A percentile compares a stretch with the other conserved stretches of the same genome.
These are phyloP conservation scores for Hymenoscyphus linearis DNA, from an alignment of 2,329 filamentous ascomycete species.

Conservation along the genomic window DNA sequence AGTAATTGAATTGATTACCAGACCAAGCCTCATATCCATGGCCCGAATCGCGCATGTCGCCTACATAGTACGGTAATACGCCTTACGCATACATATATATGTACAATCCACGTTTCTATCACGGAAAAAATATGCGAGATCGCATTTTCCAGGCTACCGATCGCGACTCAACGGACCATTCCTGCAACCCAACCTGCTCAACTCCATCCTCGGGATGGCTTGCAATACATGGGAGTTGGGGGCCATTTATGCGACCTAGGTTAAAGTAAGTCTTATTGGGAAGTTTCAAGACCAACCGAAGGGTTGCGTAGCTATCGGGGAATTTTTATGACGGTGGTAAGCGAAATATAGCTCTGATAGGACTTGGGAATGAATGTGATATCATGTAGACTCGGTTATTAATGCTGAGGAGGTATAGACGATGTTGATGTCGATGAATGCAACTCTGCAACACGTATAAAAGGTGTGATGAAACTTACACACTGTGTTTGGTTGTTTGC, in stretches of 20 bases:
- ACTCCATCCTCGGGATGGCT: not conserved
- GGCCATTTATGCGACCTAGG: not conserved
- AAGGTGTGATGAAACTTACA: not conserved
- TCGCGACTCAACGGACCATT: not conserved
- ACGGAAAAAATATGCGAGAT: not conserved
- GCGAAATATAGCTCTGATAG: not conserved
- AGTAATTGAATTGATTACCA: not conserved
- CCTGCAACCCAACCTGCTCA: not conserved
- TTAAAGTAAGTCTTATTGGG: not conserved
- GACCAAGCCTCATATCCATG: not conserved
- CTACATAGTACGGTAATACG: not conserved
- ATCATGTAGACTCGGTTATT: too few species aligned
- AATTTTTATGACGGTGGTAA: not conserved
- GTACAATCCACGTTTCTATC: not conserved
- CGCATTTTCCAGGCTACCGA: too few species aligned
- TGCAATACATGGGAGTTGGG: too few species aligned
- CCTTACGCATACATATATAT: not conserved
- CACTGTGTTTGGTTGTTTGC: not conserved
- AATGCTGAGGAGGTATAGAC: too few species aligned
- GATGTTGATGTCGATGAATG: not conserved
- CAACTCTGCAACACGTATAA: not conserved
- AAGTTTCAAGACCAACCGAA: not conserved
- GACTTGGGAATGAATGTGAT: too few species aligned
- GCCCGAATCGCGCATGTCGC: not conserved
- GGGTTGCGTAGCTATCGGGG: not conserved